A percentile compares a stretch with the other conserved stretches of the same genome.
Evolutionary conservation across 495 filamentous ascomycete genomes (phyloP).

Genomic region (Hyaloscypha bicolor): DNA sequence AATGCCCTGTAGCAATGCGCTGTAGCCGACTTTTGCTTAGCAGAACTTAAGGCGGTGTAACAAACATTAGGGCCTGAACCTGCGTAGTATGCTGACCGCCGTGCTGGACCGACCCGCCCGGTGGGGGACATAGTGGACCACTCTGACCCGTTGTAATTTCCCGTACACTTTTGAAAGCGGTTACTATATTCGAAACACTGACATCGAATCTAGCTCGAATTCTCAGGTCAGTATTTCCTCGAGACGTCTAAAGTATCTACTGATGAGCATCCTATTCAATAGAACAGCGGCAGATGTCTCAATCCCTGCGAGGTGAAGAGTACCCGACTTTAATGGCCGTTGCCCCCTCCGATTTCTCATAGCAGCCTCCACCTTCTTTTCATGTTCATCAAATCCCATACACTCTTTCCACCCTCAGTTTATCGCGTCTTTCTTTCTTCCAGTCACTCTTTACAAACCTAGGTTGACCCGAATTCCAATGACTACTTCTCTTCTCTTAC

Average conservation of each 20-base stretch:
- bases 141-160: neutral
- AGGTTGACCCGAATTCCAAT: neutral
- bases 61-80: too few relatives aligned
- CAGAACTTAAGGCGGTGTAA: too few relatives aligned
- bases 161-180: neutral
- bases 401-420: neutral
- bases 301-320: neutral
- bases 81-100: neutral
- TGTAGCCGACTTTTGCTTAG: too few relatives aligned
- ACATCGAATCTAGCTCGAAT: neutral
- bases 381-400: neutral
- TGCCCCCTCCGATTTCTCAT: neutral
- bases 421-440: slow-evolving; percentile 5
- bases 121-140: neutral
- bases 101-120: neutral
- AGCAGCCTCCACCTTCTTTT: neutral
- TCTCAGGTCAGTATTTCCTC: neutral
- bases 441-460: slow-evolving; percentile 3
- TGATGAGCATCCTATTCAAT: neutral
- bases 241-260: neutral
- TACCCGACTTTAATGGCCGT: neutral
- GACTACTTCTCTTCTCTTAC: neutral
- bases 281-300: neutral
- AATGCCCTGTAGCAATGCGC: too few relatives aligned
- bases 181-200: neutral